Base-by-base conservation (phyloP, 2,329 filamentous ascomycete genomes). In the Apiospora malaysiana region DNA sequence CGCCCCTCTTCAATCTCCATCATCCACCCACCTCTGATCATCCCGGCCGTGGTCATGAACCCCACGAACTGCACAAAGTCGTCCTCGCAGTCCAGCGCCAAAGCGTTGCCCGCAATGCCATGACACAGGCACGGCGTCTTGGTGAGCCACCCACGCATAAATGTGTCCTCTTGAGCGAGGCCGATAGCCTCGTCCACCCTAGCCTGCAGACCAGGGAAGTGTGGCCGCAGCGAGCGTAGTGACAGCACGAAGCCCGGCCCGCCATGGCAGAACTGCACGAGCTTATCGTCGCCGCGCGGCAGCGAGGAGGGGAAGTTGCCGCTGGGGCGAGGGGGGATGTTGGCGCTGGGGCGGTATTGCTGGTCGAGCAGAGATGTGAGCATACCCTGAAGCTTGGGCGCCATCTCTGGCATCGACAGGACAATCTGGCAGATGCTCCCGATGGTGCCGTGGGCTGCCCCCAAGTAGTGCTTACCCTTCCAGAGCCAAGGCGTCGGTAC, bases 401-500 rank as follows among this genome's bases (percentile, higher is more conserved):
- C 89, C 73, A 87, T 84, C 6, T 82, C 80, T 0, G 89, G 86
- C 70, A 86, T 85, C 2, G 89, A 89, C 27, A 88, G 82, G 1
- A 92, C 85, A 18, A 93, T 82, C 78, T 94, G 92, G n/a, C 88
- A 90, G 70, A 94, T 85, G 78, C 92, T 93, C 5, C 92, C 90
- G 37, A 93, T 88, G 16, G 88, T 86, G 9, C 92, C 92, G 76
- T 94, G 91, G 0, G 87, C 88, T 6, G 91, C 89, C 1, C 92
- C 92, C 46, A 92, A 82, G 76, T 92, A 92, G 23, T 82, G 77
- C 74, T 88, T 89, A 18, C 86, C 87, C 71, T 89, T 87, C 88
- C 89, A 93, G 73, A 85, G 86, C 92, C 91, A 93, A 0, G 80
- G 80, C 49, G 80, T 78, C 6, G 78, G 80, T n/a, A 84, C 71